Evolutionary conservation across 176 grass and related monocot genomes (phyloP).

Genomic region (Hyparrhenia diplandra): DNA sequence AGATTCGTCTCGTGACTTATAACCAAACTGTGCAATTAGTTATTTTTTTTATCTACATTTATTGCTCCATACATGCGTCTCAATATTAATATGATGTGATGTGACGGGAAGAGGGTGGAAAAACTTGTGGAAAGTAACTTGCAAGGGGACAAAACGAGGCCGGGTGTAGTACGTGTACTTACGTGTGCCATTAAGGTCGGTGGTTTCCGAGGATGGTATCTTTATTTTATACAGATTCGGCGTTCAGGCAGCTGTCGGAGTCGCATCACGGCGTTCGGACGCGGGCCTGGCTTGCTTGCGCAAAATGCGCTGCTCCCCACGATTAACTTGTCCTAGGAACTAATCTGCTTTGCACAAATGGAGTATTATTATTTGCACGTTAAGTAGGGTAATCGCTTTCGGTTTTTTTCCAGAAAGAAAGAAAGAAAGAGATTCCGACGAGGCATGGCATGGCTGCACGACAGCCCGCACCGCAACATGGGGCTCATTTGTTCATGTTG

Average conservation of each 20-base stretch:
- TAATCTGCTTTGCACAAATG: no score
- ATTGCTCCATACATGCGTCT: no score
- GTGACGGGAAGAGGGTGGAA: no score
- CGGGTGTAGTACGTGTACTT: no score
- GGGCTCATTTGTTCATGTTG: not conserved
- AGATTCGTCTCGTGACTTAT: no score
- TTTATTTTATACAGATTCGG: not conserved
- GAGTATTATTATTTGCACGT: not conserved
- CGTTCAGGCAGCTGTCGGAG: slow-evolving; percentile 8
- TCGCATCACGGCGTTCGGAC: not conserved
- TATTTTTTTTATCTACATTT: no score
- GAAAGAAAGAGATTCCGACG: not conserved
- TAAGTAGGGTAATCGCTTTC: not conserved
- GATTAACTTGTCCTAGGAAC: not conserved
- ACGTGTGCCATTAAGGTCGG: slow-evolving; percentile 1
- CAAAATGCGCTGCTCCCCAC: not conserved
- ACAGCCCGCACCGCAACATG: slow-evolving; percentile 10
- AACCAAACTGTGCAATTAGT: no score
- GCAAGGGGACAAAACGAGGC: no score
- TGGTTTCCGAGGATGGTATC: not conserved
- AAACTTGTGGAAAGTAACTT: no score
- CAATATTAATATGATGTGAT: no score
- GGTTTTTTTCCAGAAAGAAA: not conserved
- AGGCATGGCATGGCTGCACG: not conserved
- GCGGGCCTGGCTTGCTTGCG: not conserved